phyloP scores from a whole-genome alignment of 1,284 basidiomycete species.

The Ganoderma multipileum region DNA sequence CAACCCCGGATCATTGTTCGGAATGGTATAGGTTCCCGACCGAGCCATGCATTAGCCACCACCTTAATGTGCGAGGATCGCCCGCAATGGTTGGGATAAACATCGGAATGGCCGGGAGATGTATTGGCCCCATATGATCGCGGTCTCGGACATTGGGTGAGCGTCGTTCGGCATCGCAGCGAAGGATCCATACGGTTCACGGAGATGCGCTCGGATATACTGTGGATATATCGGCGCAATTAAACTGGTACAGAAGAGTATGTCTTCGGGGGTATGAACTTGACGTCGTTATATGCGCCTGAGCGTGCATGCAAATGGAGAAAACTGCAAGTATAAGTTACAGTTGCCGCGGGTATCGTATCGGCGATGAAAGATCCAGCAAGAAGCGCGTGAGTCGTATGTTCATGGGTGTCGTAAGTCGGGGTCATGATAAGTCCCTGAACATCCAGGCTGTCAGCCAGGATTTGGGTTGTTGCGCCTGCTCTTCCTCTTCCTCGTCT shows the following conservation, averaged over 20 bases:
- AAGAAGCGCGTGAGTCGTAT: slow-evolving; percentile 14
- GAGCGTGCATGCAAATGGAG: slow-evolving; percentile 15
- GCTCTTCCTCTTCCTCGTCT: slow-evolving; percentile 60
- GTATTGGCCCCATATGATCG: slow-evolving; percentile 30
- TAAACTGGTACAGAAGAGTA: slow-evolving; percentile 30
- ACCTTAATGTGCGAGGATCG: slow-evolving; percentile 28
- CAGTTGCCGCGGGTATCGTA: neutral
- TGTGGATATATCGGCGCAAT: slow-evolving; percentile 36
- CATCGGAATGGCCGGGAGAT: slow-evolving; percentile 29
- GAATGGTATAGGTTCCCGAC: neutral
- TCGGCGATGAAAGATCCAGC: slow-evolving; percentile 15
- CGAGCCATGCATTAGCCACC: neutral
- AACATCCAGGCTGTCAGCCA: slow-evolving; percentile 74
- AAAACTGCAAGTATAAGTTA: slow-evolving; percentile 31
- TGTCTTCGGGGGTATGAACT: slow-evolving; percentile 30
- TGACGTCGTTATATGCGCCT: slow-evolving; percentile 14
- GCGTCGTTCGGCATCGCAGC: slow-evolving; percentile 3
- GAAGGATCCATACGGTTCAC: slow-evolving; percentile 17
- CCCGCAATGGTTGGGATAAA: slow-evolving; percentile 35
- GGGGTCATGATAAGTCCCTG: slow-evolving; percentile 37
- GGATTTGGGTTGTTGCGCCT: slow-evolving; percentile 52
- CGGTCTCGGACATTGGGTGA: neutral
- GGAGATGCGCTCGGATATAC: slow-evolving; percentile 34
- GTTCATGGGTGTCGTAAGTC: slow-evolving; percentile 24
- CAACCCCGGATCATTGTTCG: slow-evolving; percentile 1